A percentile compares a stretch with the other conserved stretches of the same genome.
Conservation (phyloP, 768 basidiomycete species). For the Lactarius evosmus region DNA sequence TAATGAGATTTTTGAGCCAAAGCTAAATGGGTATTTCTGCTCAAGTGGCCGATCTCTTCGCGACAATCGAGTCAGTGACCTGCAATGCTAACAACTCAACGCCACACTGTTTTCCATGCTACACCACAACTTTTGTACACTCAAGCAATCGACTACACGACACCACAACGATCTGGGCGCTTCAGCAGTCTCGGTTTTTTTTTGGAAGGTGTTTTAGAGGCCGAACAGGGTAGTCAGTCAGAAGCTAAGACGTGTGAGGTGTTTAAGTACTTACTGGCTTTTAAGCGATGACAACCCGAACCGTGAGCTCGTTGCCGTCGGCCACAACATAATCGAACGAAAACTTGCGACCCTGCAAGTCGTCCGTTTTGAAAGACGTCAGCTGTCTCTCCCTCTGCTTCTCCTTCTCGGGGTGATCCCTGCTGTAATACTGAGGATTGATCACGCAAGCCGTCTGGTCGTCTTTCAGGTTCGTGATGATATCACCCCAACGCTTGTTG, state of each 20-base stretch:
- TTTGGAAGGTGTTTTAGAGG: neutral
- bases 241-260: neutral
- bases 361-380: constrained; percentile 27
- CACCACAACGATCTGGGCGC: neutral
- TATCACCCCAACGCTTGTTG: constrained; percentile 41
- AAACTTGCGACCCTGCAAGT: neutral
- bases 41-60: too few relatives aligned
- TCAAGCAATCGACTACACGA: neutral
- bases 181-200: neutral
- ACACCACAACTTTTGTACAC: neutral
- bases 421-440: constrained; percentile 10
- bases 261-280: neutral
- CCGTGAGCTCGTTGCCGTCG: neutral
- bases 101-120: neutral
- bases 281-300: neutral
- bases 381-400: constrained; percentile 79
- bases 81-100: too few relatives aligned
- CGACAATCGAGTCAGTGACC: too few relatives aligned
- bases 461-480: constrained; percentile 34
- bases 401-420: neutral
- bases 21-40: too few relatives aligned
- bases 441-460: constrained; percentile 9
- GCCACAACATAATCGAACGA: neutral
- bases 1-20: too few relatives aligned
- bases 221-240: neutral